phyloP scores from a whole-genome alignment of 2,329 filamentous ascomycete species.

The Coniochaeta prunicola region DNA sequence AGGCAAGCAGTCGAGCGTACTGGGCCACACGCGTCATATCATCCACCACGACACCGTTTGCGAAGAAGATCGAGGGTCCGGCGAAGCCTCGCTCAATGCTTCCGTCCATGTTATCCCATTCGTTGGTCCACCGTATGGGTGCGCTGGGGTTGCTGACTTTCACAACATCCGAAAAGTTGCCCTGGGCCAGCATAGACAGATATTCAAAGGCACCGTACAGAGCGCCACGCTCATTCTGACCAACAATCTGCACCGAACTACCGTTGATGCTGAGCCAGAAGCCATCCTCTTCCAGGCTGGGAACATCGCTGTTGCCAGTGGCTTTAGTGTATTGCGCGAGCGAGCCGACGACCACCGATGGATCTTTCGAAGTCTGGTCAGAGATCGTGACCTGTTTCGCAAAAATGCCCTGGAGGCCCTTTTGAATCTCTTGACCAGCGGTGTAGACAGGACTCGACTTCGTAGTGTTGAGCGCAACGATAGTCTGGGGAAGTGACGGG shows the following conservation, averaged over 20 bases:
- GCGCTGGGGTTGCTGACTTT: constrained; percentile 49
- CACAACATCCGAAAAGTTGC: constrained; percentile 39
- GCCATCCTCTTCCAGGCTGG: constrained; percentile 46
- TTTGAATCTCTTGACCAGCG: constrained; percentile 51
- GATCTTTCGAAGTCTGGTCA: constrained; percentile 4
- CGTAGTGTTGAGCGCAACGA: constrained; percentile 35
- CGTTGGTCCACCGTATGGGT: constrained; percentile 62
- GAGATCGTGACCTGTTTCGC: constrained; percentile 30
- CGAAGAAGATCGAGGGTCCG: constrained; percentile 63
- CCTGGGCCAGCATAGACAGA: constrained; percentile 56
- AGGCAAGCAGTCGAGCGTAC: constrained; percentile 60
- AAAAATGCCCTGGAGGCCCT: constrained; percentile 50
- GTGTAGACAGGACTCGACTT: constrained; percentile 48
- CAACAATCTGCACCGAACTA: constrained; percentile 47
- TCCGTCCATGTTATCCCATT: constrained; percentile 67
- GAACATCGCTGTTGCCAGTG: constrained; percentile 23
- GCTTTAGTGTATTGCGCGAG: constrained; percentile 29
- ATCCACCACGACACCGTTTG: constrained; percentile 44
- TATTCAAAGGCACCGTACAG: constrained; percentile 66
- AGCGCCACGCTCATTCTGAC: constrained; percentile 58
- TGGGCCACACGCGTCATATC: constrained; percentile 52
- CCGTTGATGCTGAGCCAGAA: constrained; percentile 49
- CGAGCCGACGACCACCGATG: constrained; percentile 41
- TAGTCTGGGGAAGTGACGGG: constrained; percentile 13
- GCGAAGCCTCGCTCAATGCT: constrained; percentile 63